Base-by-base conservation (phyloP, 371 early-diverging fungal species). In the Saksenaea vasiformis region DNA sequence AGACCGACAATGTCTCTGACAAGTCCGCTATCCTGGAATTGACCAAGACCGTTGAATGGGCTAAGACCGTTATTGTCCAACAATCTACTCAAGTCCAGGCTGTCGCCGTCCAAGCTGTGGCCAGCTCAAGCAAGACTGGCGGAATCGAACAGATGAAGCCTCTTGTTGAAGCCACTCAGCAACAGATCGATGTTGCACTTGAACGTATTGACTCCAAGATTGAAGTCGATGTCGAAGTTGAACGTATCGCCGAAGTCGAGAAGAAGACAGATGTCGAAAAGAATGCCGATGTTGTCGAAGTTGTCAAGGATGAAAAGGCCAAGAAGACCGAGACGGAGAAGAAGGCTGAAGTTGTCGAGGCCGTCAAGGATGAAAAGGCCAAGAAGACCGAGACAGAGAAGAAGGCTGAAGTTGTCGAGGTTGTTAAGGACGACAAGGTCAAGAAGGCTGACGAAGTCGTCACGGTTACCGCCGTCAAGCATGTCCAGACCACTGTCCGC, bases 401-500 rank as follows among this genome's bases (percentile, higher is more conserved):
- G n/a, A n/a, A n/a, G n/a, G n/a, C n/a, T n/a, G n/a, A n/a, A n/a
- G n/a, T n/a, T n/a, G n/a, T n/a, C n/a, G n/a, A n/a, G n/a, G n/a
- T n/a, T n/a, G n/a, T n/a, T n/a, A n/a, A n/a, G n/a, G n/a, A n/a
- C n/a, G n/a, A n/a, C n/a, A n/a, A n/a, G n/a, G n/a, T n/a, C n/a
- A n/a, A n/a, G n/a, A 43, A 43, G 44, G 17, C 44, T 43, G n/a
- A 5, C 0, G 44, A 43, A 43, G 44, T 43, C 44, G 44, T 43
- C 17, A 17, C 44, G 13, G 57, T 56, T 22, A 35, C 35, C 14
- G 31, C 35, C 19, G 62, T 67, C 2, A 62, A 56, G 8, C 54
- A 72, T 54, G 67, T 72, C 38, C 70, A 72, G 38, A 26, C 63
- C 2, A 72, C 72, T 56, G 59, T 78, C 26, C 56, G 60, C 15